These are phyloP conservation scores for Stygiomarasmius scandens DNA, from an alignment of 1,284 basidiomycete genomes.

Conservation along the genomic window DNA sequence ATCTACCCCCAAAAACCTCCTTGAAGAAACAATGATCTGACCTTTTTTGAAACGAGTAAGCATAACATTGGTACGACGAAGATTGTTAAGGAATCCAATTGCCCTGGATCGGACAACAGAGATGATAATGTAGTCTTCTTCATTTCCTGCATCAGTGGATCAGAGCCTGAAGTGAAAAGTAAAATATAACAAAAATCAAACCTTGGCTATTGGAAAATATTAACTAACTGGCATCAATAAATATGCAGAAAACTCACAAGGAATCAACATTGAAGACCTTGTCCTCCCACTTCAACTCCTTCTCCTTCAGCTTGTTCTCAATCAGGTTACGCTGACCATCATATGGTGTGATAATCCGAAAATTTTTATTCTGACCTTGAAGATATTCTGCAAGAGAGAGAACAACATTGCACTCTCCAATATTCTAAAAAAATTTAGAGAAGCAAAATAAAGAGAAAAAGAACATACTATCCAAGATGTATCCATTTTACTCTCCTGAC, in stretches of 20 bases:
- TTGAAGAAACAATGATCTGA: slow-evolving; percentile 66
- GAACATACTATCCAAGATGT: slow-evolving; percentile 45
- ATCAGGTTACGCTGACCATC: slow-evolving; percentile 61
- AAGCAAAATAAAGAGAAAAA: slow-evolving; percentile 4
- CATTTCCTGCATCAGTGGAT: slow-evolving; percentile 49
- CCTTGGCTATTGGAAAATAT: slow-evolving; percentile 5
- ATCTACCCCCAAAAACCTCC: slow-evolving; percentile 48
- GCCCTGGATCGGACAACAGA: slow-evolving; percentile 61
- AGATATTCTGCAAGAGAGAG: slow-evolving; percentile 50
- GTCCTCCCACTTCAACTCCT: slow-evolving; percentile 54
- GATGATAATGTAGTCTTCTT: slow-evolving; percentile 62
- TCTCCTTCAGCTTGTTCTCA: slow-evolving; percentile 47
- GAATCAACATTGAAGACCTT: slow-evolving; percentile 60
- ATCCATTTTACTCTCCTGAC: slow-evolving; percentile 37
- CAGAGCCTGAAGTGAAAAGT: slow-evolving; percentile 6
- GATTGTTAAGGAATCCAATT: slow-evolving; percentile 60
- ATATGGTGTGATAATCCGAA: slow-evolving; percentile 72
- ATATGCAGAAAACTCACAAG: slow-evolving; percentile 52
- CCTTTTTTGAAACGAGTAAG: slow-evolving; percentile 67
- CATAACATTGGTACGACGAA: slow-evolving; percentile 70
- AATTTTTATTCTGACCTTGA: slow-evolving; percentile 44
- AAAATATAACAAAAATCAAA: slow-evolving; percentile 5
- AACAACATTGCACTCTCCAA: slow-evolving; percentile 46
- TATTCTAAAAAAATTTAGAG: slow-evolving; percentile 43
- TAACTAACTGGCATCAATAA: slow-evolving; percentile 64